Evolutionary conservation across 352 stramenopile genomes (phyloP).

Genomic region (Globisporangium lucens): DNA sequence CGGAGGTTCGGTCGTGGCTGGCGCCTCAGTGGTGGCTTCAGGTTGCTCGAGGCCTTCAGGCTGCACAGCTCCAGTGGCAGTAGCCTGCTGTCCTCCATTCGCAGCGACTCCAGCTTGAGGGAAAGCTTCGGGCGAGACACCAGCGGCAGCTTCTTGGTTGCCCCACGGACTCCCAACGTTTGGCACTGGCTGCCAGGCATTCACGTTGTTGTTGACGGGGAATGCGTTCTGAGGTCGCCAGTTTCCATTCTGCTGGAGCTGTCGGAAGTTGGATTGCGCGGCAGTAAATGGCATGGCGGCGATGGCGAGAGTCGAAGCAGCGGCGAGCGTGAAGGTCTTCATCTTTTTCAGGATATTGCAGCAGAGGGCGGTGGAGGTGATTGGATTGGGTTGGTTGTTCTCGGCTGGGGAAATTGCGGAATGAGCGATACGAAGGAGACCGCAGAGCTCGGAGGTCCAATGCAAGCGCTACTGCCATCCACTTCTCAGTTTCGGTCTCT

Average conservation of each 20-base stretch:
- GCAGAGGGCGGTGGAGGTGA: background rate
- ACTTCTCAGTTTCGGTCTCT: background rate
- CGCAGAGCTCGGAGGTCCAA: background rate
- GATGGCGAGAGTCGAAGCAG: background rate
- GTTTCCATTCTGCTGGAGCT: constrained; percentile 12
- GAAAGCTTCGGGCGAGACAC: constrained; percentile 6
- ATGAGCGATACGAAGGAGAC: constrained; percentile 20
- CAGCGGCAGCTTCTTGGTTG: background rate
- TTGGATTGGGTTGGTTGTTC: constrained; percentile 1
- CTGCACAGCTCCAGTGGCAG: background rate
- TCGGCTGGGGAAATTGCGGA: constrained; percentile 25
- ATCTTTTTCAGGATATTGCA: constrained; percentile 16
- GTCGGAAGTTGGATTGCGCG: constrained; percentile 19
- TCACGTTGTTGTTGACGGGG: constrained; percentile 8
- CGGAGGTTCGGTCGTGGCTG: background rate
- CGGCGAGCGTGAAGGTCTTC: constrained; percentile 18
- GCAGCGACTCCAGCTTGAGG: constrained; percentile 8
- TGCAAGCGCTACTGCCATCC: background rate
- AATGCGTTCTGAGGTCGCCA: background rate
- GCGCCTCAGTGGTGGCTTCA: constrained; percentile 20
- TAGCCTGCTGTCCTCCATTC: background rate
- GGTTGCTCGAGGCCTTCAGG: constrained; percentile 3
- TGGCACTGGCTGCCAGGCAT: constrained; percentile 21
- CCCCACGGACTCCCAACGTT: constrained; percentile 27
- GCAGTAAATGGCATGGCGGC: background rate